Conservation (phyloP, 352 stramenopile genomes). For the Pythium apleroticum region DNA sequence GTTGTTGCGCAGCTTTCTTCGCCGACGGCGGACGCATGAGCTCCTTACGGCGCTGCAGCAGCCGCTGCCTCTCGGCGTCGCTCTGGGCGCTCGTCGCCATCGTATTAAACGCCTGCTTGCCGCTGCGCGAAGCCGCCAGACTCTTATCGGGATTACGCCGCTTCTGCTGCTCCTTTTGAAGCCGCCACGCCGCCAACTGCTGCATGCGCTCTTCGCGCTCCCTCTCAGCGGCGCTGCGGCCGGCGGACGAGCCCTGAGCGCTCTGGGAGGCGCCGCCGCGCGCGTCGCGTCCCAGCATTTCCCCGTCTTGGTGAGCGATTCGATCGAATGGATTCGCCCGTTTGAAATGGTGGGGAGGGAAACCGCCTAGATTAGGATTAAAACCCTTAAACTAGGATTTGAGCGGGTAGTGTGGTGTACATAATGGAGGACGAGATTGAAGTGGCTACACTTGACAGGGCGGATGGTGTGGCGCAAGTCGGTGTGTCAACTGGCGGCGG, state of each 20-base stretch:
- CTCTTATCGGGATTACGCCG: not conserved
- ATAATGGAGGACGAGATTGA: not conserved
- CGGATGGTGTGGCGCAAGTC: not conserved
- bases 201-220: slow-evolving; percentile 8
- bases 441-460: slow-evolving; percentile 1
- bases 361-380: not conserved
- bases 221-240: slow-evolving; percentile 1
- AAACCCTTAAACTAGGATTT: not conserved
- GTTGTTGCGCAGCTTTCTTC: not conserved
- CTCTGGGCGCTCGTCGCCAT: slow-evolving; percentile 6
- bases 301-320: not conserved
- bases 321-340: not conserved
- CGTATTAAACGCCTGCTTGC: slow-evolving; percentile 9
- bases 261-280: not conserved
- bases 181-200: slow-evolving; percentile 15
- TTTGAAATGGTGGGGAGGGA: slow-evolving; percentile 1
- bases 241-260: not conserved
- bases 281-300: slow-evolving; percentile 18
- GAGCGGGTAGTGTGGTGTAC: not conserved
- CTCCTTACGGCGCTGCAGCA: slow-evolving; percentile 18
- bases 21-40: slow-evolving; percentile 18
- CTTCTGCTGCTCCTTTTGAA: not conserved
- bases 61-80: slow-evolving; percentile 15
- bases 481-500: not conserved
- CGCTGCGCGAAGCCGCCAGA: not conserved